Percentiles rank a stretch among this genome's conserved stretches.
Evolutionary conservation across 768 basidiomycete genomes (phyloP).

Genomic region (Cantharellus cinnabarinus): DNA sequence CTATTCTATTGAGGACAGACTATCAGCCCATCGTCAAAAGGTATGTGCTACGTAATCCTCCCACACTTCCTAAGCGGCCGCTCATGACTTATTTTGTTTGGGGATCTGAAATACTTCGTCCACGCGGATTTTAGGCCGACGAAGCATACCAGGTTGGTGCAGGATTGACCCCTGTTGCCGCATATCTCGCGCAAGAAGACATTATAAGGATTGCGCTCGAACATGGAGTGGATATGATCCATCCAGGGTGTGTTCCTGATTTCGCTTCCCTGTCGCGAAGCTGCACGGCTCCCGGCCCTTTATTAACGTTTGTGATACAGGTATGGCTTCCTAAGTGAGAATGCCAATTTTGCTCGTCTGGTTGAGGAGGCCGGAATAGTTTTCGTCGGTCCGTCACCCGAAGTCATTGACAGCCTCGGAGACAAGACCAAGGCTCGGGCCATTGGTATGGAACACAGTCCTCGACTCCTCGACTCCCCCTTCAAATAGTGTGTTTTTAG

Average conservation of each 20-base stretch:
- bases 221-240: constrained; percentile 99
- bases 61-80: background rate
- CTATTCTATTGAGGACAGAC: constrained; percentile 90
- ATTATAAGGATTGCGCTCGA: constrained; percentile 93
- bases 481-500: constrained; percentile 19
- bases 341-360: constrained; percentile 90
- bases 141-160: constrained; percentile 98
- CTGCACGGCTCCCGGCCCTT: background rate
- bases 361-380: constrained; percentile 95
- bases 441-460: constrained; percentile 28
- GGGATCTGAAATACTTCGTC: background rate
- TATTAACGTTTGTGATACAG: constrained; percentile 20
- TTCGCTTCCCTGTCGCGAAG: background rate
- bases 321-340: constrained; percentile 95
- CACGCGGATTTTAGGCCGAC: constrained; percentile 43
- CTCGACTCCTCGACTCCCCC: background rate
- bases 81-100: background rate
- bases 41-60: constrained; percentile 18
- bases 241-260: constrained; percentile 53
- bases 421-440: constrained; percentile 97
- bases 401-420: constrained; percentile 91
- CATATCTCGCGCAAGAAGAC: constrained; percentile 93
- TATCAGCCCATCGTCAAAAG: constrained; percentile 96
- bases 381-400: constrained; percentile 87
- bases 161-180: constrained; percentile 86